A percentile compares a stretch with the other conserved stretches of the same genome.
These are phyloP conservation scores for Rosa multiflora DNA, from an alignment of 306 rosid genomes.

Conservation along the genomic window DNA sequence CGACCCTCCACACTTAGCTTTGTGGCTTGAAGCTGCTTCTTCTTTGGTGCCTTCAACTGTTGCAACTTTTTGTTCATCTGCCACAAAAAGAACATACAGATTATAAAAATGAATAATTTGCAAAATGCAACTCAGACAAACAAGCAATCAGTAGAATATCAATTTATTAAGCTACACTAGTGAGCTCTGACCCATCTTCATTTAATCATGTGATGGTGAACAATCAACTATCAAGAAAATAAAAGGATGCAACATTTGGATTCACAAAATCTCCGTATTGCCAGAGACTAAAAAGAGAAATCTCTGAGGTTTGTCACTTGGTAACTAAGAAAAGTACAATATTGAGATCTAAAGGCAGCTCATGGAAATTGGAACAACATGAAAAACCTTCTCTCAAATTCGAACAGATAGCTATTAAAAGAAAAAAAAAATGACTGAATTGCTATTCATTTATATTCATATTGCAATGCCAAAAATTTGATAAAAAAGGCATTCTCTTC, in stretches of 20 bases:
- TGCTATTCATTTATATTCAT: background rate
- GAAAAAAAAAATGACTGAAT: background rate
- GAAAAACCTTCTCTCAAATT: background rate
- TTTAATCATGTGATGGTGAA: background rate
- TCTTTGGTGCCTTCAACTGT: conserved; percentile 93
- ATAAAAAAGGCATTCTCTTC: background rate
- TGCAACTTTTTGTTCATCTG: conserved; percentile 98
- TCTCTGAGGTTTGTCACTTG: background rate
- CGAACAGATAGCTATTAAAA: background rate
- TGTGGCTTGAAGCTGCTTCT: conserved; percentile 95
- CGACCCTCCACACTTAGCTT: conserved; percentile 97
- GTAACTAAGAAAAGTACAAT: background rate
- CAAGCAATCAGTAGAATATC: background rate
- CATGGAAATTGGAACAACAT: background rate
- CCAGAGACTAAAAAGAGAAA: background rate
- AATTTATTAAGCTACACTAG: background rate
- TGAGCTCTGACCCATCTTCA: background rate
- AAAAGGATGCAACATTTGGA: background rate
- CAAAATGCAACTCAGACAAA: background rate
- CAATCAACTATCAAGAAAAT: background rate
- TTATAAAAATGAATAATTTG: background rate
- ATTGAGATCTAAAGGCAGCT: conserved; percentile 2
- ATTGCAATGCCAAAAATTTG: background rate
- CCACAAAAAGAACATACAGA: conserved; percentile 4
- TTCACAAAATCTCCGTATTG: background rate